phyloP scores from a whole-genome alignment of 148 eudicot genomes.

The Nepenthes mirabilis region DNA sequence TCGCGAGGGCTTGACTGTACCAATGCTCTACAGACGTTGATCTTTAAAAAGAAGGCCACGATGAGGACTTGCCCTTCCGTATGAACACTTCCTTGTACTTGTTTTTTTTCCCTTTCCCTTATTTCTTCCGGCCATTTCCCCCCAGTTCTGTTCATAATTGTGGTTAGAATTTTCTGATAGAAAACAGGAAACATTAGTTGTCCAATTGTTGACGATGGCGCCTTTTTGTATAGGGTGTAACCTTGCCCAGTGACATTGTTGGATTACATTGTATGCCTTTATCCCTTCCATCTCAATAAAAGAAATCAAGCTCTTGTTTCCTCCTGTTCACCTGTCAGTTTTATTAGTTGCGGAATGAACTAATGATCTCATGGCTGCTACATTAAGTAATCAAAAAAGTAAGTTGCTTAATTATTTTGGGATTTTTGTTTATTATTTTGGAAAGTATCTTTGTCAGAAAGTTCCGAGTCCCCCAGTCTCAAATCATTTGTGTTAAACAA shows the following conservation, averaged over 20 bases:
- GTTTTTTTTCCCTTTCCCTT: not conserved
- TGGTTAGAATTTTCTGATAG: slow-evolving; percentile 26
- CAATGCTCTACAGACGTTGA: slow-evolving; percentile 4
- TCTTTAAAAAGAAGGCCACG: slow-evolving; percentile 5
- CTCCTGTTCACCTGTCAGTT: not conserved
- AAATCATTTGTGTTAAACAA: too few relatives aligned
- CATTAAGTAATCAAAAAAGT: too few relatives aligned
- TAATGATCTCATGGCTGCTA: too few relatives aligned
- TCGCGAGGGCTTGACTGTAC: slow-evolving; percentile 33
- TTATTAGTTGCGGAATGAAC: not conserved
- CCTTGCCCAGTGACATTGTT: slow-evolving; percentile 43
- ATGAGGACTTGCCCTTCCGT: not conserved
- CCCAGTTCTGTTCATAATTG: slow-evolving; percentile 29
- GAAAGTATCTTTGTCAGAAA: too few relatives aligned
- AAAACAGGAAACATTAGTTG: slow-evolving; percentile 26
- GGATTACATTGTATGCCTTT: slow-evolving; percentile 5
- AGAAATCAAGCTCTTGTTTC: slow-evolving; percentile 1
- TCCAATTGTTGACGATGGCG: slow-evolving; percentile 13
- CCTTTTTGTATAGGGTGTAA: slow-evolving; percentile 16
- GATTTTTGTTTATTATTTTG: too few relatives aligned
- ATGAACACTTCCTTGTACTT: not conserved
- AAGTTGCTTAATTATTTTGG: too few relatives aligned
- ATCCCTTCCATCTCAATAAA: slow-evolving; percentile 6
- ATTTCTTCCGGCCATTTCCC: not conserved
- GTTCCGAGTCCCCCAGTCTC: too few relatives aligned